phyloP scores from a whole-genome alignment of 2,329 filamentous ascomycete genomes.

The Balansia obtecta region DNA sequence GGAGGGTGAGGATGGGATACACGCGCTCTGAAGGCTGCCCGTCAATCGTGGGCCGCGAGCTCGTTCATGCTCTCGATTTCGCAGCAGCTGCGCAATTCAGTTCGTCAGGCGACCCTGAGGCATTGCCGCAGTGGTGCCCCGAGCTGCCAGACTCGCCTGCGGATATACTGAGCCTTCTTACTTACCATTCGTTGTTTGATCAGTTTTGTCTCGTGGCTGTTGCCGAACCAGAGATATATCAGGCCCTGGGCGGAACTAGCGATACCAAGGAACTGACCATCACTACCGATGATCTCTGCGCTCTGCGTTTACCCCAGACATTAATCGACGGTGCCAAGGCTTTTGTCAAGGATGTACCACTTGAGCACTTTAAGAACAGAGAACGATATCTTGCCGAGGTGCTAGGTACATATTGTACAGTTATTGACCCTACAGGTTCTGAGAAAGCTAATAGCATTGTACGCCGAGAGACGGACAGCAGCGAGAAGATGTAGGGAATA shows the following conservation, averaged over 20 bases:
- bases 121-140: constrained; percentile 6
- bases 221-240: constrained; percentile 1
- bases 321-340: constrained; percentile 9
- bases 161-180: constrained; percentile 8
- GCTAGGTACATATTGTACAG: constrained; percentile 11
- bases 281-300: constrained; percentile 5
- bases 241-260: constrained; percentile 4
- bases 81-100: constrained; percentile 9
- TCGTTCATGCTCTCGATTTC: constrained; percentile 11
- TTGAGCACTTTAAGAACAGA: constrained; percentile 10
- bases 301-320: constrained; percentile 5
- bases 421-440: neutral
- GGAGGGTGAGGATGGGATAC: constrained; percentile 34
- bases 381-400: constrained; percentile 13
- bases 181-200: constrained; percentile 9
- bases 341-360: constrained; percentile 5
- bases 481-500: too few relatives aligned
- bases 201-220: constrained; percentile 5
- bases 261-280: constrained; percentile 6
- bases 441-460: too few relatives aligned
- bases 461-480: too few relatives aligned
- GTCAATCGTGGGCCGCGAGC: constrained; percentile 4
- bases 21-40: constrained; percentile 6
- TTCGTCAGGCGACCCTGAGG: constrained; percentile 2
- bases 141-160: constrained; percentile 7